These are phyloP conservation scores for Akanthomyces muscarius DNA, from an alignment of 2,329 filamentous ascomycete genomes.

Conservation along the genomic window DNA sequence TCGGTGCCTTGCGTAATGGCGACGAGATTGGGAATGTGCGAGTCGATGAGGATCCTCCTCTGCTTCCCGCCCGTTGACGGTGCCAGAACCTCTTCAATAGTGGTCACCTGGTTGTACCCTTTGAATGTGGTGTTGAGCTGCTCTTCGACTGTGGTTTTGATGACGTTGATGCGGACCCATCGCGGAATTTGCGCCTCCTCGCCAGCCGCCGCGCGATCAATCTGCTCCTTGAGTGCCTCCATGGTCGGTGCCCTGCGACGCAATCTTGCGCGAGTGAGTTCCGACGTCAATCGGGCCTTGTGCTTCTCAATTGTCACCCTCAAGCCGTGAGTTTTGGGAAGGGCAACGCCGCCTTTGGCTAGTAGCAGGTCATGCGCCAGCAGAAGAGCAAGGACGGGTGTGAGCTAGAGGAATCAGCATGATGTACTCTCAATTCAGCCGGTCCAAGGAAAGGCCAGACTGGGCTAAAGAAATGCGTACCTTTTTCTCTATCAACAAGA, in stretches of 20 bases:
- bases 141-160: slow-evolving; percentile 65
- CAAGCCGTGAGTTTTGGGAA: slow-evolving; percentile 75
- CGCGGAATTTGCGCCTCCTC: slow-evolving; percentile 65
- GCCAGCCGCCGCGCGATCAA: slow-evolving; percentile 48
- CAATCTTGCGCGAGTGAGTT: slow-evolving; percentile 76
- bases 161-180: slow-evolving; percentile 84
- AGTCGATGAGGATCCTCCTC: slow-evolving; percentile 66
- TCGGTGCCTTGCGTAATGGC: slow-evolving; percentile 71
- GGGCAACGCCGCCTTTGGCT: slow-evolving; percentile 74
- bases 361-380: slow-evolving; percentile 84
- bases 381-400: slow-evolving; percentile 73
- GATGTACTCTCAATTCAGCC: not conserved
- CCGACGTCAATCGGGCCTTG: slow-evolving; percentile 73
- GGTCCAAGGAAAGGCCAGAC: not conserved
- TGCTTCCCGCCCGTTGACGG: slow-evolving; percentile 22
- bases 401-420: slow-evolving; percentile 54
- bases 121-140: slow-evolving; percentile 74
- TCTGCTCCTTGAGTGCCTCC: slow-evolving; percentile 57
- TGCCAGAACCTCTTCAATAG: slow-evolving; percentile 53
- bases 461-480: slow-evolving; percentile 40
- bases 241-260: slow-evolving; percentile 65
- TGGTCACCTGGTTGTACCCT: slow-evolving; percentile 53
- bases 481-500: slow-evolving; percentile 80
- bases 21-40: slow-evolving; percentile 76
- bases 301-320: slow-evolving; percentile 72